Evolutionary conservation across 805 yeast genomes (phyloP).

Genomic region (Lipomyces spencermartinsiae): DNA sequence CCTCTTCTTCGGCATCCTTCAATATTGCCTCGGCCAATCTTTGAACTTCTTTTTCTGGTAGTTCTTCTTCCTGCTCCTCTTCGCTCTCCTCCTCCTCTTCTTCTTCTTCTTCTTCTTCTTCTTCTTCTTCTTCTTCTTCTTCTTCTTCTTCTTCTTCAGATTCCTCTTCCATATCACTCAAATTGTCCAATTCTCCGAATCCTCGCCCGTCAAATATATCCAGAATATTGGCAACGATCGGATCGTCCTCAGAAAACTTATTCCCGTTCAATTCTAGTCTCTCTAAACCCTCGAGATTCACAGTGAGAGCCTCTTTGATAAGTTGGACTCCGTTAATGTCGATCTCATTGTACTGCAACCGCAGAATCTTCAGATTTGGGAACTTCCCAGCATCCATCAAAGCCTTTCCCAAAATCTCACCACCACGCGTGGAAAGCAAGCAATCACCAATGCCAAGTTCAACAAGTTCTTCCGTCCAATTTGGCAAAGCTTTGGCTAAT

Average conservation of each 20-base stretch:
- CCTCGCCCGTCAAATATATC: conserved; percentile 74
- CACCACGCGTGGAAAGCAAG: conserved; percentile 80
- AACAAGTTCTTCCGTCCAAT: conserved; percentile 66
- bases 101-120: conserved; percentile 62
- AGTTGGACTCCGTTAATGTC: conserved; percentile 66
- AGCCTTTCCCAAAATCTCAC: conserved; percentile 56
- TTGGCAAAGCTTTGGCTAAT: conserved; percentile 63
- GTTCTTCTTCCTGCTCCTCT: conserved; percentile 50
- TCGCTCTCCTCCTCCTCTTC: conserved; percentile 46
- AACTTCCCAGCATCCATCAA: conserved; percentile 44
- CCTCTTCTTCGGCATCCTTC: conserved; percentile 42
- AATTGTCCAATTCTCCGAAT: conserved; percentile 83
- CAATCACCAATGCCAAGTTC: conserved; percentile 92
- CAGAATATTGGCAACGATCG: conserved; percentile 63
- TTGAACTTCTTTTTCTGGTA: conserved; percentile 50
- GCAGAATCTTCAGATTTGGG: conserved; percentile 62
- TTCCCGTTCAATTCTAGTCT: conserved; percentile 90
- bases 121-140: conserved; percentile 62
- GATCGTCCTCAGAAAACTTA: conserved; percentile 86
- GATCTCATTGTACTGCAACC: conserved; percentile 88
- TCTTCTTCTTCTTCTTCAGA: conserved; percentile 74
- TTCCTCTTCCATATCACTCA: conserved; percentile 91
- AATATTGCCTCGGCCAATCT: conserved; percentile 57
- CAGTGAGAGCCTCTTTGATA: conserved; percentile 59
- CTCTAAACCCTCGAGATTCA: conserved; percentile 65